These are phyloP conservation scores for Eucalyptus sideroxylon DNA, from an alignment of 345 rosid species.

Conservation along the genomic window DNA sequence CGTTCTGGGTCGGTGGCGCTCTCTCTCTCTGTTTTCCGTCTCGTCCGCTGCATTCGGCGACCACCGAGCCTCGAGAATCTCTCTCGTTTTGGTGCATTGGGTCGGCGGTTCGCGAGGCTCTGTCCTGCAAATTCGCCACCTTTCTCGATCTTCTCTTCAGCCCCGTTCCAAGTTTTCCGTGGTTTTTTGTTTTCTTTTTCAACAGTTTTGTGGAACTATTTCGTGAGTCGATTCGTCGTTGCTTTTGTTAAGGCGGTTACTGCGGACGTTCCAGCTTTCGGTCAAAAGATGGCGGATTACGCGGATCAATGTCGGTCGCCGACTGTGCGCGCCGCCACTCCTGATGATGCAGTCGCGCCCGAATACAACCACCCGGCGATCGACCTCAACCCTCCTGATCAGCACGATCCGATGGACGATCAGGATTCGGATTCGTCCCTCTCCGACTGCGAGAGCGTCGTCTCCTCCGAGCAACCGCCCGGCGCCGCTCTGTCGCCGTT, in stretches of 20 bases:
- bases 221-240: neutral
- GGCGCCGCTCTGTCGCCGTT: neutral
- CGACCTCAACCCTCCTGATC: neutral
- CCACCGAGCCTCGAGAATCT: neutral
- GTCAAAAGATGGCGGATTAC: neutral
- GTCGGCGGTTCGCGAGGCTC: neutral
- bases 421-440: conserved; percentile 13
- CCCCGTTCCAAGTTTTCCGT: neutral
- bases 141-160: neutral
- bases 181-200: neutral
- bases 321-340: neutral
- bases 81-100: neutral
- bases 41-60: neutral
- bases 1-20: neutral
- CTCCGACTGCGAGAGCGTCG: conserved; percentile 59
- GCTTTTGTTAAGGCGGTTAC: neutral
- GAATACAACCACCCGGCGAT: neutral
- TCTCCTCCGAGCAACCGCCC: neutral
- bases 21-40: neutral
- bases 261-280: neutral
- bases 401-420: neutral
- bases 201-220: neutral
- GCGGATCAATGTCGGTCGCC: neutral
- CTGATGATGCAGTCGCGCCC: neutral
- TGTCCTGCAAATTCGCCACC: neutral